phyloP scores from a whole-genome alignment of 2,329 filamentous ascomycete genomes.

The Penicillium capsulatum region DNA sequence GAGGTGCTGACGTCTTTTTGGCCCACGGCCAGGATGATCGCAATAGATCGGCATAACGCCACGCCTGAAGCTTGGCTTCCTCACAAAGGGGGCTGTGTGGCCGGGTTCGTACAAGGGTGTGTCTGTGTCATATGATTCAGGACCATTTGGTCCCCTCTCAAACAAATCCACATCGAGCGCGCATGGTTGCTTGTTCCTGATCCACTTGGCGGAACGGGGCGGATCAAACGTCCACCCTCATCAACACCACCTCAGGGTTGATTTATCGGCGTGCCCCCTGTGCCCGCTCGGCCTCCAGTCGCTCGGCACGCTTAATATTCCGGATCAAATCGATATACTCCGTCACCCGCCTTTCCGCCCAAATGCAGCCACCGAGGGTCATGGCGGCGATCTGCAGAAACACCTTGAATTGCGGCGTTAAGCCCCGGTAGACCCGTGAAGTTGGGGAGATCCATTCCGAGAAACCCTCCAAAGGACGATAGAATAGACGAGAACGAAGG shows the following conservation, averaged over 20 bases:
- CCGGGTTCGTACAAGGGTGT: no score
- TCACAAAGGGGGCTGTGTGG: not conserved
- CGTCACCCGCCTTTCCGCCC: slow-evolving; percentile 45
- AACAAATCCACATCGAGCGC: no score
- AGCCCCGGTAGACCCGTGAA: slow-evolving; percentile 43
- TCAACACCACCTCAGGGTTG: no score
- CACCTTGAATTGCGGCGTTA: slow-evolving; percentile 50
- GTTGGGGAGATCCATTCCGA: slow-evolving; percentile 45
- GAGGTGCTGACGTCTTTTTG: slow-evolving; percentile 3
- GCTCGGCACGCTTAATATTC: slow-evolving; percentile 40
- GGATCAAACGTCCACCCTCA: no score
- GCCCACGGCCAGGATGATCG: slow-evolving; percentile 15
- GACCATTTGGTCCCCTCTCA: no score
- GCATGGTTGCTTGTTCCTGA: no score
- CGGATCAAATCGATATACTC: slow-evolving; percentile 45
- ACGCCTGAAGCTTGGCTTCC: slow-evolving; percentile 6
- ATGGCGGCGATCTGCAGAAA: slow-evolving; percentile 47
- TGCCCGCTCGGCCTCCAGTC: slow-evolving; percentile 30
- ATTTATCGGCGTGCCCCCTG: slow-evolving; percentile 12
- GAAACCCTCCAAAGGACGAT: slow-evolving; percentile 46
- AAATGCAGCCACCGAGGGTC: slow-evolving; percentile 48
- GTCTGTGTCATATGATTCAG: no score
- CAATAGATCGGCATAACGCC: slow-evolving; percentile 13
- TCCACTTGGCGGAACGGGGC: no score
- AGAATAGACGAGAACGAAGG: slow-evolving; percentile 32